Conservation (phyloP, 202 grass and related monocot genomes). For the Brachypodium distachyon region DNA sequence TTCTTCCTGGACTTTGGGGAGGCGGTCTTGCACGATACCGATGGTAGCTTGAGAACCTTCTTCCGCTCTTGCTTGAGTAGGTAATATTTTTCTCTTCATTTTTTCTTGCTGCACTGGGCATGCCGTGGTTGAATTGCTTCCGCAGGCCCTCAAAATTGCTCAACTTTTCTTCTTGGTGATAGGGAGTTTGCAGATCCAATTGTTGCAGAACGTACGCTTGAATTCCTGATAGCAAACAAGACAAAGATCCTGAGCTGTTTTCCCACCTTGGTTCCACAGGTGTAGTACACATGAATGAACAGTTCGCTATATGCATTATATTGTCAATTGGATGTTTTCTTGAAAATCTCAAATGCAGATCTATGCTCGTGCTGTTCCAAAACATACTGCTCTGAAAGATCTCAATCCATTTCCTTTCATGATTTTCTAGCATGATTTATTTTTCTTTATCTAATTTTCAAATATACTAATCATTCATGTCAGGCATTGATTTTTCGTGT, state of each 20-base stretch:
- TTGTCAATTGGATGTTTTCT: not conserved
- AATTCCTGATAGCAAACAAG: slow-evolving; percentile 85
- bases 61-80: slow-evolving; percentile 96
- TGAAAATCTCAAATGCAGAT: not conserved
- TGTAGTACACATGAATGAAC: slow-evolving; percentile 8
- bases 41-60: slow-evolving; percentile 80
- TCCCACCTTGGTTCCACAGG: slow-evolving; percentile 79
- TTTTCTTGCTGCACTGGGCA: not conserved
- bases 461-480: not conserved
- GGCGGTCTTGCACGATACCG: slow-evolving; percentile 83
- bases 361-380: not conserved
- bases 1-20: slow-evolving; percentile 98
- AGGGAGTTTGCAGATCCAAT: slow-evolving; percentile 88
- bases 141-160: not conserved
- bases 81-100: slow-evolving; percentile 36
- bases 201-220: slow-evolving; percentile 56
- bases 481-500: slow-evolving; percentile 7
- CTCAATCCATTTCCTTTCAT: slow-evolving; percentile 4
- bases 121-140: not conserved
- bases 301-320: not conserved
- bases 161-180: not conserved
- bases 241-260: slow-evolving; percentile 61
- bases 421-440: not conserved
- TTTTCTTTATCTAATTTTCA: slow-evolving; percentile 15
- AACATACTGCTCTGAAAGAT: not conserved